Evolutionary conservation across 768 basidiomycete genomes (phyloP).

Genomic region (Russula griseocarnosa): DNA sequence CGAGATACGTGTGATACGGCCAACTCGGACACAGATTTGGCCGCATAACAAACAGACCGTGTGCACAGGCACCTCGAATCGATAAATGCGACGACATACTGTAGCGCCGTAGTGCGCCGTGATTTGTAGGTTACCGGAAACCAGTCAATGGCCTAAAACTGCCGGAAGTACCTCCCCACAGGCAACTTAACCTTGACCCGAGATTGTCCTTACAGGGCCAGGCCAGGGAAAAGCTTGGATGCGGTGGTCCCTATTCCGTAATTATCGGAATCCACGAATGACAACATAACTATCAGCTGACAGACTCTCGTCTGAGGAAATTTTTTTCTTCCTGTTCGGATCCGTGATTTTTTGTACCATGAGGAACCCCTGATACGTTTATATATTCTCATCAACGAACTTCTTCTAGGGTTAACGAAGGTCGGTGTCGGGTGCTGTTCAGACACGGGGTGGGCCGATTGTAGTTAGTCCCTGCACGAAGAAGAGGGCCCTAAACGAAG

Average conservation of each 20-base stretch:
- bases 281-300: not conserved
- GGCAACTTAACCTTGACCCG: not conserved
- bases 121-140: too few species aligned
- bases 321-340: not conserved
- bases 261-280: not conserved
- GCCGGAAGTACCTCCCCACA: not conserved
- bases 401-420: not conserved
- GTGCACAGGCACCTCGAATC: too few species aligned
- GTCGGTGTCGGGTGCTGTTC: not conserved
- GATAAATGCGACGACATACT: too few species aligned
- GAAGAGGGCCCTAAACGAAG: not conserved
- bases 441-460: not conserved
- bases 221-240: not conserved
- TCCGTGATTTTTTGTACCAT: not conserved
- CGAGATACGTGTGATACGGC: not conserved
- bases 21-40: not conserved
- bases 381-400: not conserved
- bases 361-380: not conserved
- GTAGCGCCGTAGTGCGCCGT: too few species aligned
- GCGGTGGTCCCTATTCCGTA: not conserved
- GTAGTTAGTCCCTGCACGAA: not conserved
- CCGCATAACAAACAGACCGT: not conserved
- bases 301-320: not conserved
- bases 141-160: not conserved
- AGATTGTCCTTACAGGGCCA: not conserved